Percentiles rank a stretch among this genome's conserved stretches.
Evolutionary conservation across 176 grass and related monocot genomes (phyloP).

Genomic region (Phoenix roebelenii): DNA sequence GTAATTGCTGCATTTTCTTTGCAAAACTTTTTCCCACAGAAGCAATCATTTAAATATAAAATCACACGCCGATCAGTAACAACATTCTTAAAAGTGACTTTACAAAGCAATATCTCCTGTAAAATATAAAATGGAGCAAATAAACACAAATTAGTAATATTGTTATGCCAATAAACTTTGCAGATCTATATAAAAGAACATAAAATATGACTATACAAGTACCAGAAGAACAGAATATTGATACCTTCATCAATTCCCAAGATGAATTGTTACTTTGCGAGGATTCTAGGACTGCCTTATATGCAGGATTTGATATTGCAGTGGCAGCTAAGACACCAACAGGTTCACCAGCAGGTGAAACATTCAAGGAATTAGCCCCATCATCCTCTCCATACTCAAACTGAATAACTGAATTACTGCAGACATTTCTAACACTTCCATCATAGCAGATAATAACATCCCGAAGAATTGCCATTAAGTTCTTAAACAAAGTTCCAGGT

Average conservation of each 20-base stretch:
- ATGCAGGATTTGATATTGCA: conserved; percentile 82
- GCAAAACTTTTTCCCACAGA: conserved; percentile 73
- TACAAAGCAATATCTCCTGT: conserved; percentile 77
- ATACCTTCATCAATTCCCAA: conserved; percentile 94
- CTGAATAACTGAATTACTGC: conserved; percentile 76
- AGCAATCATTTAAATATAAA: conserved; percentile 82
- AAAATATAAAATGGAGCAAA: conserved; percentile 14
- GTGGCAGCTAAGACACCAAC: conserved; percentile 93
- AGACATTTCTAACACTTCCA: conserved; percentile 76
- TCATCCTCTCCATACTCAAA: conserved; percentile 52
- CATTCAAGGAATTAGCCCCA: conserved; percentile 20
- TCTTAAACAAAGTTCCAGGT: conserved; percentile 88
- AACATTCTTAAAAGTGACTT: conserved; percentile 45
- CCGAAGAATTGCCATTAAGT: conserved; percentile 78
- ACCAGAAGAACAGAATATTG: conserved; percentile 1
- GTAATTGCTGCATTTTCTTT: conserved; percentile 74
- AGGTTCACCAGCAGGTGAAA: conserved; percentile 73
- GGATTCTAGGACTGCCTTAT: conserved; percentile 80
- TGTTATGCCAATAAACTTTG: too few species aligned
- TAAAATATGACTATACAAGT: too few species aligned
- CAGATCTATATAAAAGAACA: too few species aligned
- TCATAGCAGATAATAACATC: conserved; percentile 93
- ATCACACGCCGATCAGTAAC: conserved; percentile 60
- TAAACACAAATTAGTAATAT: background rate
- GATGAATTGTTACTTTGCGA: conserved; percentile 96